Evolutionary conservation across 208 protist species (phyloP).

Genomic region (Leishmania mexicana): DNA sequence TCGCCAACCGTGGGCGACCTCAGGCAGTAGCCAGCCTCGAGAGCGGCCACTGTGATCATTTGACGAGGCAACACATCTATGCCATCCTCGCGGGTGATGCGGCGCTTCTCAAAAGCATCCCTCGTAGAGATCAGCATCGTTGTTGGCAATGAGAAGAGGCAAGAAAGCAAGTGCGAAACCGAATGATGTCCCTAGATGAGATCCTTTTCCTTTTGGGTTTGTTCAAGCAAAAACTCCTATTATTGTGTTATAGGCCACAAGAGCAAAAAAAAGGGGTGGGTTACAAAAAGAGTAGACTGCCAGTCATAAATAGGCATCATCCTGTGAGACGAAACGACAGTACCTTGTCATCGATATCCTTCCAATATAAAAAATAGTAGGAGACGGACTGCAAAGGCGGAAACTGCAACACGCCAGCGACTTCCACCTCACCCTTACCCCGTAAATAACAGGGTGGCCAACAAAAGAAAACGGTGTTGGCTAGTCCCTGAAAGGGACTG

Average conservation of each 20-base stretch:
- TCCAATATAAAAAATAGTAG: neutral
- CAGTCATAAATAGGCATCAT: neutral
- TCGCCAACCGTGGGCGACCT: conserved; percentile 64
- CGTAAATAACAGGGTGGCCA: neutral
- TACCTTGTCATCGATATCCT: neutral
- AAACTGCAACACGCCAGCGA: neutral
- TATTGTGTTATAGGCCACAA: neutral
- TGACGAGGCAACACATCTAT: conserved; percentile 59
- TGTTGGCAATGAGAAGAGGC: neutral
- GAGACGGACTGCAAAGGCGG: neutral
- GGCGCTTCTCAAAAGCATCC: conserved; percentile 75
- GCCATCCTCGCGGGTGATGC: conserved; percentile 69
- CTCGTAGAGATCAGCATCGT: conserved; percentile 62
- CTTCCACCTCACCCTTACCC: neutral
- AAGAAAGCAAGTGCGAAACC: conserved; percentile 3
- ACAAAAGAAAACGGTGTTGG: neutral
- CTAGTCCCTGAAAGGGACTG: neutral
- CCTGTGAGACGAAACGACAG: neutral
- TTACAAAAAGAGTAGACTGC: neutral
- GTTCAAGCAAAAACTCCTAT: neutral
- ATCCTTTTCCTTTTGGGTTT: neutral
- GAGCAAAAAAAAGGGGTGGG: neutral
- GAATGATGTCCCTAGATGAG: neutral
- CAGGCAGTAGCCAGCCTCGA: conserved; percentile 80
- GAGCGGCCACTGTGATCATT: conserved; percentile 70